Percentiles rank a stretch among this genome's conserved stretches.
These are phyloP conservation scores for Trichoderma cornu-damae DNA, from an alignment of 2,329 filamentous ascomycete species.

Conservation along the genomic window DNA sequence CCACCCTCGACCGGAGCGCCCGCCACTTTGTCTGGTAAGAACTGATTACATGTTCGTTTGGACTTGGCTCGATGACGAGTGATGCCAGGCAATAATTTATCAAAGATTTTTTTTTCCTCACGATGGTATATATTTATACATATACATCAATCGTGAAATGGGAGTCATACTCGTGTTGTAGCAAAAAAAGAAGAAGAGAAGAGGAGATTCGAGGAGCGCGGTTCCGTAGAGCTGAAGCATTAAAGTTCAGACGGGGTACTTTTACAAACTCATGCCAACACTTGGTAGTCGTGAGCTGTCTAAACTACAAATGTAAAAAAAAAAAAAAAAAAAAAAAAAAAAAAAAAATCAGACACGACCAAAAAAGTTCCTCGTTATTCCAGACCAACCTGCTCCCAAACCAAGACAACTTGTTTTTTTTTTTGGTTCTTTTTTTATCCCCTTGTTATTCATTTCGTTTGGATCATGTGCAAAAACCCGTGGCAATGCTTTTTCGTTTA, in stretches of 20 bases:
- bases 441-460: conserved; percentile 1
- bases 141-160: background rate
- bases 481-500: conserved; percentile 2
- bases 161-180: background rate
- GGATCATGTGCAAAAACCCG: background rate
- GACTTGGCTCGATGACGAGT: background rate
- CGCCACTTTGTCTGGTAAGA: background rate
- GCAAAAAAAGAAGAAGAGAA: background rate
- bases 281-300: background rate
- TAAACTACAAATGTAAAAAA: no score
- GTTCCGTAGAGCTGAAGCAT: conserved; percentile 6
- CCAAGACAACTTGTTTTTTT: background rate
- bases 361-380: background rate
- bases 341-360: background rate
- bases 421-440: no score
- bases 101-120: background rate
- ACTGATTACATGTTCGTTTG: conserved; percentile 8
- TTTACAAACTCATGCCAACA: conserved; percentile 2
- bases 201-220: background rate
- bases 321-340: background rate
- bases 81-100: background rate
- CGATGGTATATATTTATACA: background rate
- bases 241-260: conserved; percentile 15
- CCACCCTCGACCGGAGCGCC: background rate
- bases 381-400: background rate